These are phyloP conservation scores for Zalaria sp. DNA, from an alignment of 2,329 filamentous ascomycete species.

Conservation along the genomic window DNA sequence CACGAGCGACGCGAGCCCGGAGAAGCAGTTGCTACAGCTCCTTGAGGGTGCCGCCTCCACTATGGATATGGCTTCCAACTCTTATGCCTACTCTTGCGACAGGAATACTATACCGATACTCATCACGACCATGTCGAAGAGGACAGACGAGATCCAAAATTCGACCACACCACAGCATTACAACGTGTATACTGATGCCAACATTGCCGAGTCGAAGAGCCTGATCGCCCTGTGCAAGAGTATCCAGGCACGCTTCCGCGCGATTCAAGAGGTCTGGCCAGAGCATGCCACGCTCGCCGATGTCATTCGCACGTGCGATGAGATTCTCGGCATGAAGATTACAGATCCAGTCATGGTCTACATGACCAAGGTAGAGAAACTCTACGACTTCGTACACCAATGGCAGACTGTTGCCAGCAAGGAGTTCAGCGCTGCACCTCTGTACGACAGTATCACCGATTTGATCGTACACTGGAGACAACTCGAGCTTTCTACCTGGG, in stretches of 20 bases:
- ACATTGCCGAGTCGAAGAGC: slow-evolving; percentile 60
- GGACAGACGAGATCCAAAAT: slow-evolving; percentile 10
- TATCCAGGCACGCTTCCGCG: slow-evolving; percentile 56
- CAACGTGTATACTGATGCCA: slow-evolving; percentile 82
- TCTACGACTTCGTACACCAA: slow-evolving; percentile 75
- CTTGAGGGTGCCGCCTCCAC: slow-evolving; percentile 6
- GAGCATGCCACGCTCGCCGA: slow-evolving; percentile 71
- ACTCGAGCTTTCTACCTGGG: slow-evolving; percentile 85
- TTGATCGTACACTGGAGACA: slow-evolving; percentile 81
- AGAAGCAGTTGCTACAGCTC: slow-evolving; percentile 8
- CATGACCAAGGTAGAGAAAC: slow-evolving; percentile 72
- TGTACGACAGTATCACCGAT: slow-evolving; percentile 67
- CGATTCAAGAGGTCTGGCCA: slow-evolving; percentile 50
- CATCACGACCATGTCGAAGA: slow-evolving; percentile 21
- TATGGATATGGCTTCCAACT: background rate
- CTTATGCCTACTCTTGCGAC: background rate
- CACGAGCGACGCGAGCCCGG: background rate
- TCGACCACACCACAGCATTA: slow-evolving; percentile 29
- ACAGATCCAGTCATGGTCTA: slow-evolving; percentile 76
- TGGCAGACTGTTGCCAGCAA: slow-evolving; percentile 91
- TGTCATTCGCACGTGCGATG: slow-evolving; percentile 59
- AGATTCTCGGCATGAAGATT: slow-evolving; percentile 61
- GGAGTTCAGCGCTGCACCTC: slow-evolving; percentile 51
- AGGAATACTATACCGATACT: slow-evolving; percentile 5
- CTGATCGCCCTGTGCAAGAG: slow-evolving; percentile 56